Percentiles rank a stretch among this genome's conserved stretches.
phyloP scores from a whole-genome alignment of 2,329 filamentous ascomycete genomes.

The Bimuria novae-zelandiae region DNA sequence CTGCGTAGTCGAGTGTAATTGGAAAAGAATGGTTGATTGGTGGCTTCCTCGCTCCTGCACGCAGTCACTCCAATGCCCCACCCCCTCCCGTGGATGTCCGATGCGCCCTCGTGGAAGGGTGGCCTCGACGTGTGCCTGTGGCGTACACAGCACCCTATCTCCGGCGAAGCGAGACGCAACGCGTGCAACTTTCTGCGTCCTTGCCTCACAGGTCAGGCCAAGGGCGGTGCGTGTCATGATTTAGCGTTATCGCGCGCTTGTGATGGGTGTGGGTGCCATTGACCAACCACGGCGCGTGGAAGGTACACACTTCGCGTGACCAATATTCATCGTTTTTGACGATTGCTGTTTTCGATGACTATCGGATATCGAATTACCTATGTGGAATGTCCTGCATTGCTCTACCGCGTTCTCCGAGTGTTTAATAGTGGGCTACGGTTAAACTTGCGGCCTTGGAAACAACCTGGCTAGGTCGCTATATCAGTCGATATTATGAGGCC shows the following conservation, averaged over 20 bases:
- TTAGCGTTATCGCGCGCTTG: constrained; percentile 1
- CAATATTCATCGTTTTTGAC: not conserved
- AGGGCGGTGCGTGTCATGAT: not conserved
- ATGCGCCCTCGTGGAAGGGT: too few relatives aligned
- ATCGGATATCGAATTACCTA: too few relatives aligned
- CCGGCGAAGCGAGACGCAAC: not conserved
- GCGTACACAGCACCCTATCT: not conserved
- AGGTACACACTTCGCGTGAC: constrained; percentile 2
- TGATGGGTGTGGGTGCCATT: not conserved
- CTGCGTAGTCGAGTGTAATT: constrained; percentile 28
- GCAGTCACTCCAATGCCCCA: not conserved
- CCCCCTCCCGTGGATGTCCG: too few relatives aligned
- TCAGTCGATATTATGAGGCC: not conserved
- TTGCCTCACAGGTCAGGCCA: not conserved
- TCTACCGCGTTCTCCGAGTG: too few relatives aligned
- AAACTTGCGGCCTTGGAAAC: not conserved
- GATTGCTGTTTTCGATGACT: not conserved
- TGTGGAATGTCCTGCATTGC: too few relatives aligned
- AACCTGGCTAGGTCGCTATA: not conserved
- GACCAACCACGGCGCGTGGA: not conserved
- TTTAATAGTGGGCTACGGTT: too few relatives aligned
- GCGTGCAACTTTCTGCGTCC: not conserved
- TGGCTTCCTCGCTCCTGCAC: constrained; percentile 7
- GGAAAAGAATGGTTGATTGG: constrained; percentile 30
- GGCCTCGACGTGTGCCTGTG: not conserved